Conservation (phyloP, 1,284 basidiomycete species). For the Ustilago crameri region DNA sequence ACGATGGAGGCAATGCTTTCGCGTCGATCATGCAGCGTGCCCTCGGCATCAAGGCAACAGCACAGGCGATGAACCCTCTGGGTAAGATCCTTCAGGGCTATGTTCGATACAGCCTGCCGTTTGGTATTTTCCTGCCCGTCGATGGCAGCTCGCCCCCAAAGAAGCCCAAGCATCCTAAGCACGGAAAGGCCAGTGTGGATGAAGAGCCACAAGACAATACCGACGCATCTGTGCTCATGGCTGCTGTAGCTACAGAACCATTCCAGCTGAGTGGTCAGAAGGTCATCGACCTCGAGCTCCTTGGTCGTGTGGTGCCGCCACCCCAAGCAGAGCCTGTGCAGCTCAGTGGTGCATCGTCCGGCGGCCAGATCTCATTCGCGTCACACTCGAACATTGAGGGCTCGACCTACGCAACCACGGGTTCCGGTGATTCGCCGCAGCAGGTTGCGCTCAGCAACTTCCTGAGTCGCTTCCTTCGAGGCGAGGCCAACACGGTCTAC, state of each 20-base stretch:
- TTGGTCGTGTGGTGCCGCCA: constrained; percentile 58
- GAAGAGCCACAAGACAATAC: constrained; percentile 5
- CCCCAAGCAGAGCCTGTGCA: constrained; percentile 22
- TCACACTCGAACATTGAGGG: not conserved
- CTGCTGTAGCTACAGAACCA: constrained; percentile 58
- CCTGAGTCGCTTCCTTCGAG: constrained; percentile 58
- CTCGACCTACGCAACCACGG: constrained; percentile 2
- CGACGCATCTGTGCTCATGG: constrained; percentile 53
- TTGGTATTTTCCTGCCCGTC: constrained; percentile 58
- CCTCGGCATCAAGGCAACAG: constrained; percentile 58
- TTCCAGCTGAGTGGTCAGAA: constrained; percentile 55
- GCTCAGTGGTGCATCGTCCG: not conserved
- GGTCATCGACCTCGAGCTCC: constrained; percentile 45
- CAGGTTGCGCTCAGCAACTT: constrained; percentile 59
- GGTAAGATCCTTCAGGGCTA: constrained; percentile 56
- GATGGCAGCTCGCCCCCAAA: constrained; percentile 17
- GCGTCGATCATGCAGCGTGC: constrained; percentile 40
- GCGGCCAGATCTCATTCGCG: constrained; percentile 7
- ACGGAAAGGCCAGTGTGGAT: constrained; percentile 9
- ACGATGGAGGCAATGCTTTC: constrained; percentile 8
- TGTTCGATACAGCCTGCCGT: constrained; percentile 59
- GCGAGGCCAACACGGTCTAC: constrained; percentile 58
- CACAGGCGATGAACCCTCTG: constrained; percentile 57
- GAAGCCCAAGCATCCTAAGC: constrained; percentile 26
- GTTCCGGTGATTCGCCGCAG: constrained; percentile 35